These are phyloP conservation scores for Dictyostelium firmibasis DNA, from an alignment of 78 protist species.

Conservation along the genomic window DNA sequence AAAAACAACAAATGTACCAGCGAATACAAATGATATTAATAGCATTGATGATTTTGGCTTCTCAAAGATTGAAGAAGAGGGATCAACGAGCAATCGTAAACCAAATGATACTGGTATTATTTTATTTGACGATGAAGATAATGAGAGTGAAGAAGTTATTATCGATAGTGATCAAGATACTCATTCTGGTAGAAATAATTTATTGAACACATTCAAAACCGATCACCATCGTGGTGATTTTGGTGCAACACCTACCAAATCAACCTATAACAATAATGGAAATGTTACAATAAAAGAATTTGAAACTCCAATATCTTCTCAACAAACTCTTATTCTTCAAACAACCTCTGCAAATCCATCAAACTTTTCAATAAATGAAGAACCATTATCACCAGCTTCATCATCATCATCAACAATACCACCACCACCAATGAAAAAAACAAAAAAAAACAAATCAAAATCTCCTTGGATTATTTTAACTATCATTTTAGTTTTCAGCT, in stretches of 20 bases:
- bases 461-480: background rate
- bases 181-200: background rate
- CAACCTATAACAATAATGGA: background rate
- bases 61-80: background rate
- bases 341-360: background rate
- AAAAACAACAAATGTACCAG: background rate
- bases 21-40: background rate
- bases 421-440: background rate
- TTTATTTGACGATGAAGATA: background rate
- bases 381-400: background rate
- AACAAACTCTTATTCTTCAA: background rate
- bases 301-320: background rate
- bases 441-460: background rate
- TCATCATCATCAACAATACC: too few relatives aligned
- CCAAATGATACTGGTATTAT: background rate
- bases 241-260: background rate
- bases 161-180: background rate
- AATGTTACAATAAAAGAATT: background rate
- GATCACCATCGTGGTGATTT: background rate
- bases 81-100: background rate
- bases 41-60: constrained; percentile 1
- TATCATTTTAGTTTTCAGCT: background rate
- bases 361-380: background rate
- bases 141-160: background rate
- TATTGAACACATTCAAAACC: background rate